phyloP scores from a whole-genome alignment of 2,329 filamentous ascomycete genomes.

The Colletotrichum navitas region DNA sequence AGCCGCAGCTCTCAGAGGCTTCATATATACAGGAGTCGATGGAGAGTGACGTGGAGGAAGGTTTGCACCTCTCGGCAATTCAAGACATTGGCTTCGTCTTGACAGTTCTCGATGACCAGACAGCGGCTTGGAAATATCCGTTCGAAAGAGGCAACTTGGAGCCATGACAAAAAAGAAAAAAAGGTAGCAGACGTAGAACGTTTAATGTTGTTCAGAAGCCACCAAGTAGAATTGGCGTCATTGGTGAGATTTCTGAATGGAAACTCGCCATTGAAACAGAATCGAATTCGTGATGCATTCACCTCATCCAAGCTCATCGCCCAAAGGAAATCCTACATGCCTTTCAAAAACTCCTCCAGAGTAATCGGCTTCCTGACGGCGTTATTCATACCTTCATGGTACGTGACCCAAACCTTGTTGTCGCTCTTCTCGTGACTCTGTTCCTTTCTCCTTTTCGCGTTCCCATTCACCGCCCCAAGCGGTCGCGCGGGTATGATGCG shows the following conservation, averaged over 20 bases:
- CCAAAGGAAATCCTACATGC: slow-evolving; percentile 59
- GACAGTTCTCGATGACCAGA: not conserved
- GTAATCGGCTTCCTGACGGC: slow-evolving; percentile 91
- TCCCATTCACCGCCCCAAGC: slow-evolving; percentile 57
- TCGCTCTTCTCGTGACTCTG: slow-evolving; percentile 50
- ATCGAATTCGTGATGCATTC: not conserved
- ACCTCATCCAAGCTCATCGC: not conserved
- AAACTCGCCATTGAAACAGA: not conserved
- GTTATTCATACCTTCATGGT: slow-evolving; percentile 91
- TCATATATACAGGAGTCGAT: not conserved
- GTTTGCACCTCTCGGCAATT: no score
- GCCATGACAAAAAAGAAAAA: not conserved
- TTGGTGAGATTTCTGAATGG: not conserved
- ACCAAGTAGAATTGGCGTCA: not conserved
- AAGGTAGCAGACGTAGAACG: not conserved
- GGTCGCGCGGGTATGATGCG: slow-evolving; percentile 68
- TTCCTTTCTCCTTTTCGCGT: slow-evolving; percentile 47
- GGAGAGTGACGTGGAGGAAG: no score
- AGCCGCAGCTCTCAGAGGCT: no score
- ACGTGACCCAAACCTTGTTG: slow-evolving; percentile 84
- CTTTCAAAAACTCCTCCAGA: slow-evolving; percentile 80
- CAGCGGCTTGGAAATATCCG: not conserved
- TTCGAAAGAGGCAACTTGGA: not conserved
- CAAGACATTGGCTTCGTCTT: not conserved
- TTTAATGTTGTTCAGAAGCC: not conserved